A percentile compares a stretch with the other conserved stretches of the same genome.
phyloP scores from a whole-genome alignment of 495 filamentous ascomycete species.

The Aspergillus leporis region DNA sequence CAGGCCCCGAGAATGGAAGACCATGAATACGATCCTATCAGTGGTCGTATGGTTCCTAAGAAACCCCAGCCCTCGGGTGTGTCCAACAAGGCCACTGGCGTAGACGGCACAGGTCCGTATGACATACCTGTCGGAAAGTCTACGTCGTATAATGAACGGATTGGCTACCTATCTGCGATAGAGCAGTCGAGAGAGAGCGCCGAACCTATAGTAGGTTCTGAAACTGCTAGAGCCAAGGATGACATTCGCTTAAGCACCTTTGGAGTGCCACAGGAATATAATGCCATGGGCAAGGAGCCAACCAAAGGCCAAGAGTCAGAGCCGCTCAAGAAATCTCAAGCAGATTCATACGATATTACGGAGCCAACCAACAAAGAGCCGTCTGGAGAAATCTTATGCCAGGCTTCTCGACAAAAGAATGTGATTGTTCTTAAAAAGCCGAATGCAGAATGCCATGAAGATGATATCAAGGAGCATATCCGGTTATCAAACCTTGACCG shows the following conservation, averaged over 20 bases:
- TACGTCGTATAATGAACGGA: not conserved
- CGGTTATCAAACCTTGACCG: not conserved
- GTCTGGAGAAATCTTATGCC: not conserved
- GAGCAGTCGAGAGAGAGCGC: not conserved
- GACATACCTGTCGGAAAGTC: not conserved
- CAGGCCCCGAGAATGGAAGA: constrained; percentile 5
- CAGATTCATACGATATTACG: not conserved
- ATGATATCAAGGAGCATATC: not conserved
- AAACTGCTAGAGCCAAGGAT: not conserved
- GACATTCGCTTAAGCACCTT: not conserved
- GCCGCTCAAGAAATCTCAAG: not conserved
- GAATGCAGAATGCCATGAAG: not conserved
- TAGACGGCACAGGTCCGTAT: not conserved
- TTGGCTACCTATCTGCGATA: constrained; percentile 14
- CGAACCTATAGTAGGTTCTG: not conserved
- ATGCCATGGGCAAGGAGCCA: not conserved
- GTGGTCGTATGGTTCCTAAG: constrained; percentile 38
- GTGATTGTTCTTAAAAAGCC: not conserved
- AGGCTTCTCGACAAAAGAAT: not conserved
- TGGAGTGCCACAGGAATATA: not conserved
- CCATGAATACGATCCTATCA: constrained; percentile 41
- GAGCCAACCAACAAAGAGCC: not conserved
- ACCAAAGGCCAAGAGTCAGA: not conserved
- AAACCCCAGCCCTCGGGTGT: constrained; percentile 11
- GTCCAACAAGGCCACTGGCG: not conserved